These are phyloP conservation scores for Lachnellula occidentalis DNA, from an alignment of 2,329 filamentous ascomycete species.

Conservation along the genomic window DNA sequence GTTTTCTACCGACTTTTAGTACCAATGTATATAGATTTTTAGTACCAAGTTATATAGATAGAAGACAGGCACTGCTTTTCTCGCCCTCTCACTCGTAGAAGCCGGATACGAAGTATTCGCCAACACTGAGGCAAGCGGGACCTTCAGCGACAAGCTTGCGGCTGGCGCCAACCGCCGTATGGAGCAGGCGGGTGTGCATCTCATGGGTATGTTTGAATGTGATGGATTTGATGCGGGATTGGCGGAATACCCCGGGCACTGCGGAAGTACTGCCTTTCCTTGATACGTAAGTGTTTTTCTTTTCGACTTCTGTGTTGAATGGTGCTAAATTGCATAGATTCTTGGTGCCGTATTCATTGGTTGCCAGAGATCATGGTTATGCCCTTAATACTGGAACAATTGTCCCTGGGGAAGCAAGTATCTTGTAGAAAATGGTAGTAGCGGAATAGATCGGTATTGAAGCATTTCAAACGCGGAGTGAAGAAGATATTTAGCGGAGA, in stretches of 20 bases:
- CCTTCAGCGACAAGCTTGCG: constrained; percentile 54
- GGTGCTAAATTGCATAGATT: constrained; percentile 34
- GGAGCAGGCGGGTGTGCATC: constrained; percentile 59
- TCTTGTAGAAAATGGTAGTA: constrained; percentile 7
- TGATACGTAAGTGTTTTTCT: constrained; percentile 39
- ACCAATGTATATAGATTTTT: no score
- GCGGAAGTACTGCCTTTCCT: constrained; percentile 57
- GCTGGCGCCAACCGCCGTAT: constrained; percentile 63
- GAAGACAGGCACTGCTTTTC: constrained; percentile 57
- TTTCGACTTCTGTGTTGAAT: neutral
- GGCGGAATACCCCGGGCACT: constrained; percentile 39
- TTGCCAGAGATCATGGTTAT: constrained; percentile 56
- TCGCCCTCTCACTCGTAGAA: constrained; percentile 64
- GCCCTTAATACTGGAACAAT: constrained; percentile 56
- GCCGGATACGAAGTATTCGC: constrained; percentile 70
- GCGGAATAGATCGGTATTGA: no score
- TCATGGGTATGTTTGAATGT: constrained; percentile 28
- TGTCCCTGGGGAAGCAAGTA: constrained; percentile 46
- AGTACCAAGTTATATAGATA: no score
- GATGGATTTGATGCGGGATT: constrained; percentile 30
- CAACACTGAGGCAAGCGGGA: constrained; percentile 67
- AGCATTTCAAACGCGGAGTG: neutral
- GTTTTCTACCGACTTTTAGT: no score
- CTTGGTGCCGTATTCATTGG: constrained; percentile 57
- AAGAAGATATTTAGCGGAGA: neutral